phyloP scores from a whole-genome alignment of 371 early-diverging fungal genomes.

The Phascolomyces articulosus region DNA sequence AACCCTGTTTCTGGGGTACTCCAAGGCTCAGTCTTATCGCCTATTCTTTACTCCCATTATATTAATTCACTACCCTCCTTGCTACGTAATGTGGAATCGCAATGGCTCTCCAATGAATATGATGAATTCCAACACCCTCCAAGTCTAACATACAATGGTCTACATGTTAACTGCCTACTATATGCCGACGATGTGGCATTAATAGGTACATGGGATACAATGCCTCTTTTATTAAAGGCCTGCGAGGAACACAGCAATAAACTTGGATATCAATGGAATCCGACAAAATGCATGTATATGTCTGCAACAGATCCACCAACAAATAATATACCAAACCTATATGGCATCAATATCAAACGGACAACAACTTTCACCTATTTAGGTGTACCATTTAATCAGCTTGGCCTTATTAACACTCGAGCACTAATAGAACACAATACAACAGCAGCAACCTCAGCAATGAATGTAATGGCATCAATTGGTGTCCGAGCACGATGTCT shows the following conservation, averaged over 20 bases:
- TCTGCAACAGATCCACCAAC: neutral
- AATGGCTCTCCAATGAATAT: neutral
- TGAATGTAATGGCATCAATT: neutral
- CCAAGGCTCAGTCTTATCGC: constrained; percentile 30
- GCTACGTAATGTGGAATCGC: constrained; percentile 6
- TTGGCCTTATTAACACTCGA: neutral
- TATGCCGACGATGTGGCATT: constrained; percentile 21
- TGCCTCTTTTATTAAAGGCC: neutral
- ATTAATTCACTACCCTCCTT: constrained; percentile 21
- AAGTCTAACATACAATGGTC: neutral
- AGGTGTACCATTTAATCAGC: constrained; percentile 4
- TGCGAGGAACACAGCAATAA: constrained; percentile 10
- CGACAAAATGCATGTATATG: constrained; percentile 15
- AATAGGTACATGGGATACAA: constrained; percentile 4
- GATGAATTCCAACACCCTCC: neutral
- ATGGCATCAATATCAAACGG: neutral
- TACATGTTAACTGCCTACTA: constrained; percentile 3
- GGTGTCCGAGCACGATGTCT: constrained; percentile 9
- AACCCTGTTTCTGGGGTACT: constrained; percentile 23
- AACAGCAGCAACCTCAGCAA: neutral
- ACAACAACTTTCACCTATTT: constrained; percentile 11
- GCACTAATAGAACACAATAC: neutral
- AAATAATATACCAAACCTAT: neutral
- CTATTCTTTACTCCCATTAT: constrained; percentile 23
- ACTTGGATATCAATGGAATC: constrained; percentile 21